A percentile compares a stretch with the other conserved stretches of the same genome.
phyloP scores from a whole-genome alignment of 2,329 filamentous ascomycete species.

The Teratosphaeria viscida region DNA sequence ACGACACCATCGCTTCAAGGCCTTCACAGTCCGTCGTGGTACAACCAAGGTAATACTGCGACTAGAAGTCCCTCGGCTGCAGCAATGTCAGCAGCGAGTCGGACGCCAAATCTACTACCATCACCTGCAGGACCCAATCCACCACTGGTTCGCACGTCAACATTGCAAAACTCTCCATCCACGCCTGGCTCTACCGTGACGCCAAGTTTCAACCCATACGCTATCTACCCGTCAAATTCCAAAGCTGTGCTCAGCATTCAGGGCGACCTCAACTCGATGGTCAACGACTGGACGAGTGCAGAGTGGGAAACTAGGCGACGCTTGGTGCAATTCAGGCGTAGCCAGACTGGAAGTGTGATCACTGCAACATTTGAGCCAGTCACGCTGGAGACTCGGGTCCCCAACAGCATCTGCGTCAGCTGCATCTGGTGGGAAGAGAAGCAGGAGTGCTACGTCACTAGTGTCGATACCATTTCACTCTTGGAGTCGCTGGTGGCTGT shows the following conservation, averaged over 20 bases:
- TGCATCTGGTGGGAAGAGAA: conserved; percentile 97
- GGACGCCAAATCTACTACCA: conserved; percentile 27
- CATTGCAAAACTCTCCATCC: conserved; percentile 46
- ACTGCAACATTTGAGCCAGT: conserved; percentile 71
- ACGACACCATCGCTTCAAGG: conserved; percentile 21
- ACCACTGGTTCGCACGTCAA: conserved; percentile 57
- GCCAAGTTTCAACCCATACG: conserved; percentile 61
- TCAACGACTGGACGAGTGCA: conserved; percentile 68
- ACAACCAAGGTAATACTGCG: conserved; percentile 11
- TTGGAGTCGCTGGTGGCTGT: conserved; percentile 80
- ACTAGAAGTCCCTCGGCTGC: conserved; percentile 20
- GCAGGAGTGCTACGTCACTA: conserved; percentile 83
- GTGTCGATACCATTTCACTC: conserved; percentile 92
- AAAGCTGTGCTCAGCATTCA: conserved; percentile 80
- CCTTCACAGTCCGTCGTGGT: conserved; percentile 27
- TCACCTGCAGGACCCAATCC: conserved; percentile 44
- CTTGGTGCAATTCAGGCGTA: conserved; percentile 79
- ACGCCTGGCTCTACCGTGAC: conserved; percentile 34
- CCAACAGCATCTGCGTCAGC: conserved; percentile 86
- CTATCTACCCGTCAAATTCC: conserved; percentile 56
- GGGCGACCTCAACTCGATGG: conserved; percentile 78
- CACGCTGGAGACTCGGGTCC: conserved; percentile 64
- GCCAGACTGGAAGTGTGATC: conserved; percentile 71
- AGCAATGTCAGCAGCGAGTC: conserved; percentile 14
- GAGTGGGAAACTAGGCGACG: conserved; percentile 71